These are phyloP conservation scores for Diatrype stigma DNA, from an alignment of 2,329 filamentous ascomycete species.

Conservation along the genomic window DNA sequence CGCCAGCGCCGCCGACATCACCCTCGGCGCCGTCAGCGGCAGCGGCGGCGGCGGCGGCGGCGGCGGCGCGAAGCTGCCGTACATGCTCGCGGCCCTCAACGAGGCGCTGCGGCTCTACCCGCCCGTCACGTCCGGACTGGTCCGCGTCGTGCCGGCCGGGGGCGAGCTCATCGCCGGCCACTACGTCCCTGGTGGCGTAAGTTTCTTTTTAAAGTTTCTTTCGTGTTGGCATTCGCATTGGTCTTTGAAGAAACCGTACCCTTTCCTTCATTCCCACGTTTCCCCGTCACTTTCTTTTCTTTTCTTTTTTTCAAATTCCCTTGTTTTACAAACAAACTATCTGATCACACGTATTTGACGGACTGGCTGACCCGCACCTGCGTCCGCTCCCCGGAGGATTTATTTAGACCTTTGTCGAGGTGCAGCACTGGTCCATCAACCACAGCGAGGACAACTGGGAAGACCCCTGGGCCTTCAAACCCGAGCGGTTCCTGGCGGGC, in stretches of 20 bases:
- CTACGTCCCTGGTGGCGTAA: conserved; percentile 23
- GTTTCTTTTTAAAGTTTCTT: conserved; percentile 3
- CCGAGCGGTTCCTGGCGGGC: conserved; percentile 34
- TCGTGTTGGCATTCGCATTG: too few relatives aligned
- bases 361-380: neutral
- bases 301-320: neutral
- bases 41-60: too few relatives aligned
- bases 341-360: neutral
- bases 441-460: conserved; percentile 34
- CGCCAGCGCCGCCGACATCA: conserved; percentile 33
- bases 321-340: too few relatives aligned
- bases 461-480: conserved; percentile 33
- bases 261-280: too few relatives aligned
- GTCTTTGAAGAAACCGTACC: too few relatives aligned
- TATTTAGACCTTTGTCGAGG: conserved; percentile 30
- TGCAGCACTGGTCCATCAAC: conserved; percentile 35
- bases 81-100: conserved; percentile 38
- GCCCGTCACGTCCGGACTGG: conserved; percentile 20
- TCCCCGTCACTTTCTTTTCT: too few relatives aligned
- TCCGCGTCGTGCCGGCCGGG: conserved; percentile 16
- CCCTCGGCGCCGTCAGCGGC: conserved; percentile 26
- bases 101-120: conserved; percentile 41
- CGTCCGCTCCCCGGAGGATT: neutral
- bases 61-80: too few relatives aligned
- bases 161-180: conserved; percentile 20